Evolutionary conservation across 2,329 filamentous ascomycete genomes (phyloP).

Genomic region (Colletotrichum caudatum): DNA sequence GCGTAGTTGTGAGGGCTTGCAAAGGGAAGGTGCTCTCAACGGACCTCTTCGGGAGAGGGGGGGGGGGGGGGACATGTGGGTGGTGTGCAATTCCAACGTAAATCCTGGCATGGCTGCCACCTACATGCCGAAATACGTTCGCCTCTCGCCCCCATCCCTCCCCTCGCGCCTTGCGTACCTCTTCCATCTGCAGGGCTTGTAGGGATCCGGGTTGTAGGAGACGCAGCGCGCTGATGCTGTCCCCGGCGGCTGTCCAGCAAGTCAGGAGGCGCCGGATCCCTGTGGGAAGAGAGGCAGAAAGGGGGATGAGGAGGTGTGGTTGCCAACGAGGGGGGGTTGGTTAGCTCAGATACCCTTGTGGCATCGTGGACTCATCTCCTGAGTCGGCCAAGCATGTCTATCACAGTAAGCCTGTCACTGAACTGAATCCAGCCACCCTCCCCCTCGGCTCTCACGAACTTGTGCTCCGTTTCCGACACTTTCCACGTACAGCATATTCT

Average conservation of each 20-base stretch:
- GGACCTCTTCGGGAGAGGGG: background rate
- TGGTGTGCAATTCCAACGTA: background rate
- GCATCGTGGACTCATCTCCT: background rate
- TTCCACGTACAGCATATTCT: background rate
- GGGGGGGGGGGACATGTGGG: too few relatives aligned
- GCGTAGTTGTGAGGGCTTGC: background rate
- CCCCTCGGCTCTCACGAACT: background rate
- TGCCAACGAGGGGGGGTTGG: background rate
- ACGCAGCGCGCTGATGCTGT: too few relatives aligned
- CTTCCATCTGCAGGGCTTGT: background rate
- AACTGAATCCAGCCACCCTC: background rate
- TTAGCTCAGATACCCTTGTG: background rate
- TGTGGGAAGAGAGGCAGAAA: background rate
- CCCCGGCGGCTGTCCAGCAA: background rate
- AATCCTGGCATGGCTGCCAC: conserved; percentile 5
- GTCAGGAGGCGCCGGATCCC: background rate
- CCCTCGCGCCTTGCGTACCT: background rate
- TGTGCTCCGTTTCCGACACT: background rate
- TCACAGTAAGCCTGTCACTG: background rate
- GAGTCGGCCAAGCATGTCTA: background rate
- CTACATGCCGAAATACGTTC: background rate
- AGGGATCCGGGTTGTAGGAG: background rate
- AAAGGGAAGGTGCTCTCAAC: background rate
- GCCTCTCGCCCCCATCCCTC: background rate
- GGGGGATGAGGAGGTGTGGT: background rate